Evolutionary conservation across 1,284 basidiomycete genomes (phyloP), one percentile per base, ranked within the genome.

Genomic region (Inonotus hispidus): DNA sequence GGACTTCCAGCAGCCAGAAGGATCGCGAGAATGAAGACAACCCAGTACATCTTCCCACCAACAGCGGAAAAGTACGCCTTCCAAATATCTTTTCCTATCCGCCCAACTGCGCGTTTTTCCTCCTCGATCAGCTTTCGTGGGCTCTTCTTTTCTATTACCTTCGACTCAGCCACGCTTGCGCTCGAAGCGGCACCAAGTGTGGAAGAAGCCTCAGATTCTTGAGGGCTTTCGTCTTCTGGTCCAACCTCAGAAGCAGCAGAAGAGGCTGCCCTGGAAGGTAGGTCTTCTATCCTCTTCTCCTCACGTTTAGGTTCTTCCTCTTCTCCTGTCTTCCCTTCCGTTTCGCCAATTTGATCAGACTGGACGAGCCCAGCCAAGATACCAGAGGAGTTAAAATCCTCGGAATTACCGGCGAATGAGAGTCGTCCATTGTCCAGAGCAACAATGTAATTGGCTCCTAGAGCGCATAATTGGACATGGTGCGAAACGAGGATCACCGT

Each of bases 401-500:
- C 78, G n/a, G 79, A 74, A 56, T 79, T 77, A 21, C 94, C 94
- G 54, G 83, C 77, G 72, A 87, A 95, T 58, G 82, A 76, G 29
- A 95, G 81, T n/a, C 85, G 83, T 16, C 95, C 90, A 66, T 95
- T 94, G 66, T 95, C 93, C 43, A 96, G 81, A 14, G 90, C 85
- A 38, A 95, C 86, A 63, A 94, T 76, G 68, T 88, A 90, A 57
- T 71, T 77, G 2, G 90, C 88, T 23, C 84, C 88, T 0, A 86
- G 80, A 1, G 81, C 79, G 67, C 87, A 90, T 1, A 93, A 76
- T 69, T 91, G 86, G n/a, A 92, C 85, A 66, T 95, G 93, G 70
- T 96, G 94, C 13, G 93, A 95, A 37, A 96, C 93, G 13, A 97
- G 79, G 56, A 96, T 82, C 61, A 95, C 74, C 0, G 94, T 96